These are phyloP conservation scores for Auriscalpium microsporum DNA, from an alignment of 768 basidiomycete genomes.

Conservation along the genomic window DNA sequence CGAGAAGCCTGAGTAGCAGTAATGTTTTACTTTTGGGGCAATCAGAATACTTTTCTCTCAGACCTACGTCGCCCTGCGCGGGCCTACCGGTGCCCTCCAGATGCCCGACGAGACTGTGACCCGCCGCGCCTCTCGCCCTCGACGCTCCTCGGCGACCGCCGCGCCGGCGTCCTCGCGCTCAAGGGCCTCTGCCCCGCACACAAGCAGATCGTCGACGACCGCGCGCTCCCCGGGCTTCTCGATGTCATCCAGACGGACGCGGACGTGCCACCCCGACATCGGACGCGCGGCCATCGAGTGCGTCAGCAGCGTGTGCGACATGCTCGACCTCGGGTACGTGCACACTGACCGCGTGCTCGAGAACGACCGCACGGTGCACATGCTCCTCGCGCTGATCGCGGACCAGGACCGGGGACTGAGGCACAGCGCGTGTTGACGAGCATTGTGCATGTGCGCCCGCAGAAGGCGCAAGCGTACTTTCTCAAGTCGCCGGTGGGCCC, in stretches of 20 bases:
- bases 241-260: conserved; percentile 83
- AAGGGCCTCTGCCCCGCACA: conserved; percentile 90
- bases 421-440: conserved; percentile 73
- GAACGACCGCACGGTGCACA: conserved; percentile 63
- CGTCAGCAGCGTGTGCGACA: conserved; percentile 75
- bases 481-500: conserved; percentile 76
- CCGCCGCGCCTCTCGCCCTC: conserved; percentile 83
- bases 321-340: conserved; percentile 70
- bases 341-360: conserved; percentile 77
- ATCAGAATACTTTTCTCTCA: conserved; percentile 39
- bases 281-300: conserved; percentile 92
- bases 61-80: conserved; percentile 78
- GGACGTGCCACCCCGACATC: conserved; percentile 79
- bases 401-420: conserved; percentile 79
- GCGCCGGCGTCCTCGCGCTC: conserved; percentile 87
- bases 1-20: too few relatives aligned
- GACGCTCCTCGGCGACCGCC: conserved; percentile 80
- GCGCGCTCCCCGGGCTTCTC: conserved; percentile 68
- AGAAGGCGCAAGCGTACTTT: conserved; percentile 84
- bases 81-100: conserved; percentile 76
- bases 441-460: conserved; percentile 74
- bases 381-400: conserved; percentile 66
- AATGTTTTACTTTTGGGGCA: too few relatives aligned
- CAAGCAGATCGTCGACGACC: conserved; percentile 79
- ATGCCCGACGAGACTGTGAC: conserved; percentile 79